Evolutionary conservation across 225 moss, liverwort and hornwort genomes (phyloP).

Genomic region (Antitrichia curtipendula): DNA sequence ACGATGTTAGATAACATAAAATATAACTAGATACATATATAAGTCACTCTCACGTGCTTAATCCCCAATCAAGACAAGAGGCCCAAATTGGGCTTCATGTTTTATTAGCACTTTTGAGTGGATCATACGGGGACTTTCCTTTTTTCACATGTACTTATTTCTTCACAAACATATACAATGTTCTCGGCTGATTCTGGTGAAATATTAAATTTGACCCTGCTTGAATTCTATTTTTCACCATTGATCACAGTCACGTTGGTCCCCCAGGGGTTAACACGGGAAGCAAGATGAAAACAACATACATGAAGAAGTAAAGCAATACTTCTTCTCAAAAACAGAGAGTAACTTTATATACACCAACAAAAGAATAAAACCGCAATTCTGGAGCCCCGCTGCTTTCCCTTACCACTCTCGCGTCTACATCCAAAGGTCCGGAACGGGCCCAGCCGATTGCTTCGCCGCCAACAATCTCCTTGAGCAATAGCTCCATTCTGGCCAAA

Average conservation of each 20-base stretch:
- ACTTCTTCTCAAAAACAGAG: not conserved
- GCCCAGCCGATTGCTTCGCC: slow-evolving; percentile 41
- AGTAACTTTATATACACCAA: not conserved
- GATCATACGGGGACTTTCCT: not conserved
- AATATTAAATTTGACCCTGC: not conserved
- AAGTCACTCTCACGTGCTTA: not conserved
- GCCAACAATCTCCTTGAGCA: slow-evolving; percentile 32
- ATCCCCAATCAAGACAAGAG: not conserved
- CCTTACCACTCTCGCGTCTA: slow-evolving; percentile 21
- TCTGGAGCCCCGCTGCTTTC: not conserved
- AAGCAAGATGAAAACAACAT: not conserved
- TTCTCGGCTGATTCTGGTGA: not conserved
- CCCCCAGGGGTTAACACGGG: not conserved
- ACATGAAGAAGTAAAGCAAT: not conserved
- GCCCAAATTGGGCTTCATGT: not conserved
- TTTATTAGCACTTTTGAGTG: not conserved
- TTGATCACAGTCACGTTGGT: not conserved
- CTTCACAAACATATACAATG: not conserved
- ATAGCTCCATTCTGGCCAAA: slow-evolving; percentile 14
- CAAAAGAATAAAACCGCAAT: not conserved
- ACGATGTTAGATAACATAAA: not conserved
- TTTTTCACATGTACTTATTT: not conserved
- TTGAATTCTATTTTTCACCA: not conserved
- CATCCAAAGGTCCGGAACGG: not conserved
- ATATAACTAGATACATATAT: not conserved